Conservation (phyloP, 305 asterid species). For the Solanum aculeatissimum region DNA sequence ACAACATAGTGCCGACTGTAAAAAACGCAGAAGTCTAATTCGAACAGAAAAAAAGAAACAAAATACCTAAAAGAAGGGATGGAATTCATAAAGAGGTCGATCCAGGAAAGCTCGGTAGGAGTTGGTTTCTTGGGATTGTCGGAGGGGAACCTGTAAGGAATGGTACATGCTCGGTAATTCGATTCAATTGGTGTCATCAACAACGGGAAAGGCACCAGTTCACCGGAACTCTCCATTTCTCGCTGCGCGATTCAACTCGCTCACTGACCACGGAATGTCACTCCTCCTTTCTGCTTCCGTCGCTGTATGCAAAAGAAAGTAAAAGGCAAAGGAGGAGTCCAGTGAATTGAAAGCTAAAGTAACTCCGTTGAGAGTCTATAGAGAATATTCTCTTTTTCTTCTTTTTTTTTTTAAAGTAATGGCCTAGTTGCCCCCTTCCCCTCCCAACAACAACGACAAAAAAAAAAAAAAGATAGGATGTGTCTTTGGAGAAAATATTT, state of each 20-base stretch:
- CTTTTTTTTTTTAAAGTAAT: neutral
- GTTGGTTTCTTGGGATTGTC: slow-evolving; percentile 85
- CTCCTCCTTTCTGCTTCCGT: neutral
- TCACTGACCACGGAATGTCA: neutral
- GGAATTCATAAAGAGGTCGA: slow-evolving; percentile 73
- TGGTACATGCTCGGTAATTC: slow-evolving; percentile 84
- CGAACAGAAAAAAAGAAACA: neutral
- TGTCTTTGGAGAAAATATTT: neutral
- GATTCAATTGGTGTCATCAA: slow-evolving; percentile 47
- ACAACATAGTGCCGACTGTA: neutral
- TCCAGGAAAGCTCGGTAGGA: slow-evolving; percentile 83
- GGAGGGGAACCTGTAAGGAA: slow-evolving; percentile 90
- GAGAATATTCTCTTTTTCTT: neutral
- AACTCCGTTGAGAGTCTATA: neutral
- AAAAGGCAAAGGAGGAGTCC: neutral
- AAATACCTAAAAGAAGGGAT: slow-evolving; percentile 71
- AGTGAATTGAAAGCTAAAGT: neutral
- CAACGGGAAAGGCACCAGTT: slow-evolving; percentile 66
- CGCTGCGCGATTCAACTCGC: neutral
- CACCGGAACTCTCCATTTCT: slow-evolving; percentile 84
- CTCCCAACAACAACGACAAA: neutral
- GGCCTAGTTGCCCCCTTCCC: neutral
- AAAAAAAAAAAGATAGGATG: neutral
- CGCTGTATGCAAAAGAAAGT: neutral
- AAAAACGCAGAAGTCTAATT: neutral